These are phyloP conservation scores for Suillus subaureus DNA, from an alignment of 768 basidiomycete genomes.

Conservation along the genomic window DNA sequence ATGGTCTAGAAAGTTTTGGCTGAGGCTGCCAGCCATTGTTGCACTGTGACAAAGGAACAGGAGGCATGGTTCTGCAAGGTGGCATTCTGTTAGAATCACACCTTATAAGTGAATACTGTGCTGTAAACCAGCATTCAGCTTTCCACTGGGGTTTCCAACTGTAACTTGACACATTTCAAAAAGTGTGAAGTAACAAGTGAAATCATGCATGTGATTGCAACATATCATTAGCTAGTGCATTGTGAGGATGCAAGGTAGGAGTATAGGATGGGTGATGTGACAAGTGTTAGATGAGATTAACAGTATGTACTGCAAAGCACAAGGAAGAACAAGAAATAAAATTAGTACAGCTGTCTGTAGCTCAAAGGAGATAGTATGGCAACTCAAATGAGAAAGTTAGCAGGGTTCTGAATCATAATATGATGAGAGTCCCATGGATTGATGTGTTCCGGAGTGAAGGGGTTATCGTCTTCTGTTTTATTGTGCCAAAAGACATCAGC, in stretches of 20 bases:
- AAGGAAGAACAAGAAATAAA: neutral
- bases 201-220: neutral
- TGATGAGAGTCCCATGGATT: neutral
- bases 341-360: neutral
- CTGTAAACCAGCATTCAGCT: too few relatives aligned
- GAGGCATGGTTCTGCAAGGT: too few relatives aligned
- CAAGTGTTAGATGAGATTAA: neutral
- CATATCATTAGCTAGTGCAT: neutral
- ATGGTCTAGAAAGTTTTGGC: too few relatives aligned
- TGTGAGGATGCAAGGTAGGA: neutral
- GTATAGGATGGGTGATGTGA: neutral
- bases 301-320: neutral
- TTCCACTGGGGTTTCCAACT: too few relatives aligned
- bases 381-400: neutral
- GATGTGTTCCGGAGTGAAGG: neutral
- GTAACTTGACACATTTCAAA: too few relatives aligned
- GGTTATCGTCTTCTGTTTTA: neutral
- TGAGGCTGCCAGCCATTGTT: too few relatives aligned
- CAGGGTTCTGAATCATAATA: neutral
- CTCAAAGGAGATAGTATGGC: neutral
- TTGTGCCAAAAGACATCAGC: neutral
- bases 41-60: too few relatives aligned
- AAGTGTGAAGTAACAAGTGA: neutral
- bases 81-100: too few relatives aligned
- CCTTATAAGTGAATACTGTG: too few relatives aligned